Evolutionary conservation across 2,329 filamentous ascomycete genomes (phyloP), one percentile per base, ranked within the genome.

Genomic region (Ilyonectria mors-panacis): DNA sequence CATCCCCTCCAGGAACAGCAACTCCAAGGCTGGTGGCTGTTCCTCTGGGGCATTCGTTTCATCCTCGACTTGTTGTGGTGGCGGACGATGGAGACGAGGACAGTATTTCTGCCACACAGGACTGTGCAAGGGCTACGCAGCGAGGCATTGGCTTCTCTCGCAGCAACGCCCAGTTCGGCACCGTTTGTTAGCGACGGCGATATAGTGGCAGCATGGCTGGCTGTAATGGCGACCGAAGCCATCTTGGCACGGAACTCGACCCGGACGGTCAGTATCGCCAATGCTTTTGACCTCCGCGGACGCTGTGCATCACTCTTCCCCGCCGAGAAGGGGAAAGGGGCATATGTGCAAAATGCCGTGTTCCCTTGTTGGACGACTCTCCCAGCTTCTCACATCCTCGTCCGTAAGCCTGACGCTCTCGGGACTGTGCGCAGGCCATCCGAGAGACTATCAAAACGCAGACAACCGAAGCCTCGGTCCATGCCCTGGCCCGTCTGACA

Each of bases 171-270:
- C 4, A 37, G 35, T 37, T 19, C 4, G 8, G 1, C 21, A 23
- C 62, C 21, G 0, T 68, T 67, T 3, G 19, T 68, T 2, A 68
- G 66, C 2, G 54, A 67, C 17, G 44, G 64, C 1, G 66, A 68
- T n/a, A 15, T n/a, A 0, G 45, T 67, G 8, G 19, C 21, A n/a
- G 42, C 66, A 3, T 68, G 66, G 66, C 9, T 68, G 1, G 26
- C 59, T 1, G 35, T 67, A 7, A 6, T 4, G 17, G 39, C 44
- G 6, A 12, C 35, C 6, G 51, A 58, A 6, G 54, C 58, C 1
- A 33, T 59, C 3, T 67, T 67, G 6, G 44, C 59, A 8, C 23
- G n/a, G 17, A 54, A 28, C 2, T 67, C 66, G 1, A 64, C 19
- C 1, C 33, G 54, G 17, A 26, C 59, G 5, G 21, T 68, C 4